Evolutionary conservation across 306 rosid species (phyloP).

Genomic region (Cercis canadensis): DNA sequence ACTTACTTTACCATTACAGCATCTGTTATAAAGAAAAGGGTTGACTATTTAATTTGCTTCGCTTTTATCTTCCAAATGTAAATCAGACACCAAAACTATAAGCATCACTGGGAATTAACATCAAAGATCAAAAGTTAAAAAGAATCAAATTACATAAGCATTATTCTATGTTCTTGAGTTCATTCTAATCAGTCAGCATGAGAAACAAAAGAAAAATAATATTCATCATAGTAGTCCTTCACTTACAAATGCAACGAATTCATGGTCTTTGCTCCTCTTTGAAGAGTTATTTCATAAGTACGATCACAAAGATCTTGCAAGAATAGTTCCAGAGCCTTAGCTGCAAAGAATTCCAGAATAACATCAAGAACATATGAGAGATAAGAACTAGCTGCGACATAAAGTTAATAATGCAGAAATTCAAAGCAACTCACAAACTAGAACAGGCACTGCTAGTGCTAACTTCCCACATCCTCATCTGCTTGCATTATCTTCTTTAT

Average conservation of each 20-base stretch:
- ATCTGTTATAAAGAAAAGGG: not conserved
- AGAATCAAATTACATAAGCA: not conserved
- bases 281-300: conserved; percentile 92
- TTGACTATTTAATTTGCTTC: not conserved
- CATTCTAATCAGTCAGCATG: not conserved
- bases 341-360: conserved; percentile 55
- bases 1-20: not conserved
- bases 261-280: conserved; percentile 98
- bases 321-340: conserved; percentile 92
- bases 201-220: not conserved
- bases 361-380: conserved; percentile 31
- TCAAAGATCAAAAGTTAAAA: not conserved
- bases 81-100: not conserved
- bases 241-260: conserved; percentile 96
- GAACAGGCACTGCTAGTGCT: conserved; percentile 94
- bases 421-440: conserved; percentile 79
- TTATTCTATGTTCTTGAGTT: not conserved
- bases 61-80: not conserved
- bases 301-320: conserved; percentile 98
- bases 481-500: conserved; percentile 99
- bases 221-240: not conserved
- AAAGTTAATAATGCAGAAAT: conserved; percentile 20
- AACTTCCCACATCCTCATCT: conserved; percentile 97
- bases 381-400: not conserved
- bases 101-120: not conserved